Evolutionary conservation across 306 rosid species (phyloP).

Genomic region (Lathyrus sativus): DNA sequence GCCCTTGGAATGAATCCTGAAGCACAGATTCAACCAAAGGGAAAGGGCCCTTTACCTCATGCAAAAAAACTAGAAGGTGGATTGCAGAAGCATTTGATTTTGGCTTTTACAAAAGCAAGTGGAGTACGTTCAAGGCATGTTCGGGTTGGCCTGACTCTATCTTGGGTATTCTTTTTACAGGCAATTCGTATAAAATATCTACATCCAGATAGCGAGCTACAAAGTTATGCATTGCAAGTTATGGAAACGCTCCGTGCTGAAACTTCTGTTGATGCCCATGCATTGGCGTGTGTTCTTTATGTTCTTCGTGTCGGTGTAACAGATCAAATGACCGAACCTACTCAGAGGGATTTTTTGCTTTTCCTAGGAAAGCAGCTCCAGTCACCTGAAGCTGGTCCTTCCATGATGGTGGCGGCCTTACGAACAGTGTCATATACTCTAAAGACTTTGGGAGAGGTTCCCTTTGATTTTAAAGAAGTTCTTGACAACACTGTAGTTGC

Average conservation of each 20-base stretch:
- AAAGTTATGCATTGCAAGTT: conserved; percentile 69
- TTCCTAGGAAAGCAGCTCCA: conserved; percentile 84
- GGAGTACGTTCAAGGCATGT: conserved; percentile 75
- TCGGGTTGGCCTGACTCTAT: conserved; percentile 81
- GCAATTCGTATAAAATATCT: conserved; percentile 79
- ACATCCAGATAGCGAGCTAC: conserved; percentile 91
- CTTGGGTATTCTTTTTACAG: conserved; percentile 99
- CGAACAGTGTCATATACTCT: conserved; percentile 79
- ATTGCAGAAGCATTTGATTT: conserved; percentile 78
- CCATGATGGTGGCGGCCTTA: conserved; percentile 80
- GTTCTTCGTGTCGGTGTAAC: conserved; percentile 86
- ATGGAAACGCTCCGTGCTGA: conserved; percentile 82
- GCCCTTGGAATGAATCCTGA: conserved; percentile 98
- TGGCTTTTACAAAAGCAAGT: conserved; percentile 80
- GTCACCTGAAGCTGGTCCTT: conserved; percentile 76
- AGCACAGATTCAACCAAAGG: conserved; percentile 95
- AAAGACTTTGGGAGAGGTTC: conserved; percentile 91
- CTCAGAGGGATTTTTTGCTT: conserved; percentile 78
- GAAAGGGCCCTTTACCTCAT: conserved; percentile 75
- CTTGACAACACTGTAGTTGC: conserved; percentile 90
- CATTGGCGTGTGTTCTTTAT: conserved; percentile 96
- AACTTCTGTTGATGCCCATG: conserved; percentile 76
- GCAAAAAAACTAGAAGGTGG: conserved; percentile 86
- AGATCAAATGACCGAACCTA: conserved; percentile 96
- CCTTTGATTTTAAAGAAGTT: conserved; percentile 84